These are phyloP conservation scores for Annulohypoxylon maeteangense DNA, from an alignment of 495 filamentous ascomycete species.

Conservation along the genomic window DNA sequence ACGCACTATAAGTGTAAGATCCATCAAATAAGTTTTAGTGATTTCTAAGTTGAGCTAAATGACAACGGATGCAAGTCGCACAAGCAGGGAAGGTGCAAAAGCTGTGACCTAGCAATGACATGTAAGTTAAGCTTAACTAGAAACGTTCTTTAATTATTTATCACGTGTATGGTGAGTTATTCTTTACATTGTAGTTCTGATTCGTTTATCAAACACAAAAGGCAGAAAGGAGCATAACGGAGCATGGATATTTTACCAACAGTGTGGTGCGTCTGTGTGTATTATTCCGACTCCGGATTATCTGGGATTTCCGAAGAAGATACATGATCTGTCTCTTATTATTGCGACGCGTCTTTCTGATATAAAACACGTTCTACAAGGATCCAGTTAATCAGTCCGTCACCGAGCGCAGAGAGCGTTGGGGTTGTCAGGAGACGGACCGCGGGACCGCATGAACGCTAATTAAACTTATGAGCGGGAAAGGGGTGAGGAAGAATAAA, in stretches of 20 bases:
- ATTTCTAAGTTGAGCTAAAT: background rate
- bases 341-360: conserved; percentile 36
- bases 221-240: background rate
- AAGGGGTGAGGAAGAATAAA: conserved; percentile 18
- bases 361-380: conserved; percentile 40
- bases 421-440: conserved; percentile 16
- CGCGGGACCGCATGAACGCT: conserved; percentile 32
- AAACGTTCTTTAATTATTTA: background rate
- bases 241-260: conserved; percentile 14
- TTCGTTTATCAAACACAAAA: conserved; percentile 31
- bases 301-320: background rate
- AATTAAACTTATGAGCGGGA: conserved; percentile 39
- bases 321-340: conserved; percentile 24
- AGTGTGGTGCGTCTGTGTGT: background rate
- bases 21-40: background rate
- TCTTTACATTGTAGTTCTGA: background rate
- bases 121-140: conserved; percentile 9
- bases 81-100: background rate
- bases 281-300: background rate
- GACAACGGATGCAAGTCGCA: background rate
- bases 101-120: conserved; percentile 9
- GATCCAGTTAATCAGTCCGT: conserved; percentile 27
- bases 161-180: conserved; percentile 15
- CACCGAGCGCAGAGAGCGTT: conserved; percentile 19
- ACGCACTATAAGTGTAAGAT: background rate